Evolutionary conservation across 2,329 filamentous ascomycete species (phyloP), one percentile per base, ranked within the genome.

Genomic region (Sclerotinia trifoliorum): DNA sequence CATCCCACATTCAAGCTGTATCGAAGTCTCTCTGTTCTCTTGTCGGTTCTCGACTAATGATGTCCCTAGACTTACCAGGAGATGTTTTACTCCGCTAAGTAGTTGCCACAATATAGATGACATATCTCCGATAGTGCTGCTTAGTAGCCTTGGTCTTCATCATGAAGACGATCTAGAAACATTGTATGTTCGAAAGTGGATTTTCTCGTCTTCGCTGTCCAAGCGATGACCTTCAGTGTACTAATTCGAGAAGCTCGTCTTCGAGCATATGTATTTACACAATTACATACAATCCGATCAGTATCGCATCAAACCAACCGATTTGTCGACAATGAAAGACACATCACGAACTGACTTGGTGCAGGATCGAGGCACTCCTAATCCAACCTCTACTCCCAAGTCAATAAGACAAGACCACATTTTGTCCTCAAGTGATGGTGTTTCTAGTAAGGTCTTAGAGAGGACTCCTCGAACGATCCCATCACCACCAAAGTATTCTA

Each of bases 381-480:
- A 44, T n/a, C 8, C n/a, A n/a, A 44, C 35, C 24, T 56, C 51
- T 42, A 42, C 62, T 56, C 13, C 32, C 35, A 55, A 26, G 24
- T 21, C 62, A 15, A 26, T n/a, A 21, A 42, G 24, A 5, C 49
- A 65, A 29, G 44, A 24, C 13, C 17, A 29, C 11, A 24, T 44
- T 21, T 42, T 39, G 19, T 65, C 62, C 29, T 65, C 24, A 21
- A 29, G 32, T 39, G 52, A 55, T n/a, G 49, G 62, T 8, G 19
- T 35, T 44, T n/a, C 49, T 54, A 24, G 19, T 24, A 56, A 29
- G 17, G 17, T 24, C 24, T 56, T 19, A 4, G 17, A 56, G 24
- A 65, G 49, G 29, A 65, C 49, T 44, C 62, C 62, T 65, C 62
- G 62, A 55, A 55, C 49, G 17, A 55, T 65, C 11, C 62, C 62